Evolutionary conservation across 257 asterid genomes (phyloP).

Genomic region (Solanum arcanum): DNA sequence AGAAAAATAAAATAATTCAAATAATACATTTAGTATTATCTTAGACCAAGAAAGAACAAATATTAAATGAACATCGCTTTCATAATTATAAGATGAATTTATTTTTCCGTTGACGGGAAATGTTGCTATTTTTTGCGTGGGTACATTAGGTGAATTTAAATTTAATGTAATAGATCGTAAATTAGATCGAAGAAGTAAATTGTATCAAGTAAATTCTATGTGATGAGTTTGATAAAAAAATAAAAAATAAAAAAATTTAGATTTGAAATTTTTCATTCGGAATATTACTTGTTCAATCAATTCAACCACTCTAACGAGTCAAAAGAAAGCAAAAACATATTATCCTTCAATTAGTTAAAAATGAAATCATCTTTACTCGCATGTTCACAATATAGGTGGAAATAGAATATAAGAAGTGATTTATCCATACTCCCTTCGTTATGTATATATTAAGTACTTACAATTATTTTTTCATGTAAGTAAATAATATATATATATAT

Average conservation of each 20-base stretch:
- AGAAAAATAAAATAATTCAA: not conserved
- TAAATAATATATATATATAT: no score
- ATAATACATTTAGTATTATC: not conserved
- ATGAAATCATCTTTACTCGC: not conserved
- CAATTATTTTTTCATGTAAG: no score
- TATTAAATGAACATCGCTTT: not conserved
- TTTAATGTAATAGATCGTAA: not conserved
- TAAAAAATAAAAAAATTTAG: no score
- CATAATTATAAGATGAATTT: not conserved
- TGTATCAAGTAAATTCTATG: rapidly evolving
- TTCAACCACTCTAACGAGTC: rapidly evolving
- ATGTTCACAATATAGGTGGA: rapidly evolving
- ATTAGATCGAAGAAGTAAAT: not conserved
- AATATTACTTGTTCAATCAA: not conserved
- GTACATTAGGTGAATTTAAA: no score
- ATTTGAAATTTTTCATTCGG: not conserved
- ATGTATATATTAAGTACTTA: not conserved
- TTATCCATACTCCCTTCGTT: rapidly evolving
- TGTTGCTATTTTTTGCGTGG: not conserved
- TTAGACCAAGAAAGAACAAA: not conserved
- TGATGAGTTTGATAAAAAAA: no score
- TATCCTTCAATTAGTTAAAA: not conserved
- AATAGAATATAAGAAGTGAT: rapidly evolving
- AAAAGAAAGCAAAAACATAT: no score
- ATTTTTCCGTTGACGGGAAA: not conserved